Conservation (phyloP, 2,329 filamentous ascomycete species). For the Trichoderma cornu-damae region DNA sequence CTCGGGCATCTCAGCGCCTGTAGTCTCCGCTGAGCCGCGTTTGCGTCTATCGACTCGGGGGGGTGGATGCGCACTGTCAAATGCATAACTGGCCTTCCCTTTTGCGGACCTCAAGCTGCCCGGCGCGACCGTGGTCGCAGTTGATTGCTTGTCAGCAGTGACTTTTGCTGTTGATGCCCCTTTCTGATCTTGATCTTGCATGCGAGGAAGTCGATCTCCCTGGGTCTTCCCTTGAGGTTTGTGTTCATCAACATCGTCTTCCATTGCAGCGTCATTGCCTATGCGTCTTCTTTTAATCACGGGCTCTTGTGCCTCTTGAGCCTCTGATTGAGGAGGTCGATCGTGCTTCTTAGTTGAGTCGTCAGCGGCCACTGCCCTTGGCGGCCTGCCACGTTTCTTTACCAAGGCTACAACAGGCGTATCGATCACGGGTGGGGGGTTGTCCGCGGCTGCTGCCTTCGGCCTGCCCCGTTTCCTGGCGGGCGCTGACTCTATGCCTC, state of each 20-base stretch:
- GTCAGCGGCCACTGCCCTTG: background rate
- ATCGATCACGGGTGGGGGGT: background rate
- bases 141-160: background rate
- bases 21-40: background rate
- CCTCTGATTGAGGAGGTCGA: background rate
- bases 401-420: background rate
- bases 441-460: background rate
- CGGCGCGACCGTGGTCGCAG: background rate
- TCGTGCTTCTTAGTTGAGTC: background rate
- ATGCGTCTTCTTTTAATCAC: constrained; percentile 7
- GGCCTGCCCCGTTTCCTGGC: constrained; percentile 5
- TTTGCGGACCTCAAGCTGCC: background rate
- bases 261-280: background rate
- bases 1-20: background rate
- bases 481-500: background rate
- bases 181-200: background rate
- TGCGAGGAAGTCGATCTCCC: background rate
- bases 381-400: constrained; percentile 11
- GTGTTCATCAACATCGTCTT: background rate
- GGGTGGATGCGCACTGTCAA: background rate
- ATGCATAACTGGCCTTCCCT: background rate
- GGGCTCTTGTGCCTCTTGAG: background rate
- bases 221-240: background rate
- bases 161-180: background rate
- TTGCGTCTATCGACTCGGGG: background rate